Evolutionary conservation across 208 protist genomes (phyloP).

Genomic region (Porcisia hertigi): DNA sequence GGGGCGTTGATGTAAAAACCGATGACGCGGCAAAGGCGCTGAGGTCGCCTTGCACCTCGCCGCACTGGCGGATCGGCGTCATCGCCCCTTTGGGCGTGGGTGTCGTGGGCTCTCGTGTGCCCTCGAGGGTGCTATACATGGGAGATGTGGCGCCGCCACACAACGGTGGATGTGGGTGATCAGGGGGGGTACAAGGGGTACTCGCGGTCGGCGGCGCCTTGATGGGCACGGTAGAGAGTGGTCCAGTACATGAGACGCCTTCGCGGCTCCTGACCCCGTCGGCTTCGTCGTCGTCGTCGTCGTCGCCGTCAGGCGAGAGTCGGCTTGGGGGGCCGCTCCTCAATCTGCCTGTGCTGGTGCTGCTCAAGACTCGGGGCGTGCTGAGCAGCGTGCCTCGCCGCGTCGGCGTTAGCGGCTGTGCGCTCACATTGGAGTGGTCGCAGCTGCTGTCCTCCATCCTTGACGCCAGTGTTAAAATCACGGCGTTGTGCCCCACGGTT

Average conservation of each 20-base stretch:
- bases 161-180: background rate
- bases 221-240: background rate
- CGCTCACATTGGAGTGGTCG: background rate
- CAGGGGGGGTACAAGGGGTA: background rate
- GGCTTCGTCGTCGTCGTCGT: background rate
- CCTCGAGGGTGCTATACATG: background rate
- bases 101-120: background rate
- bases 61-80: background rate
- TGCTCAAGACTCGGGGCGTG: background rate
- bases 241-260: background rate
- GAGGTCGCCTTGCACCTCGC: background rate
- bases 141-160: background rate
- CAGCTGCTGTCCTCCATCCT: background rate
- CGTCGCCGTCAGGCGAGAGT: conserved; percentile 3
- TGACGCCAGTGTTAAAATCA: background rate
- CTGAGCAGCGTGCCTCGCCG: background rate
- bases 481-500: background rate
- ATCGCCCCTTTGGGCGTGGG: background rate
- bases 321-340: background rate
- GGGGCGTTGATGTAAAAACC: background rate
- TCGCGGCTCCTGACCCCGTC: background rate
- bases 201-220: background rate
- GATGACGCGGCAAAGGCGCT: background rate
- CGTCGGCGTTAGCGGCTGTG: background rate
- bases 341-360: background rate